Evolutionary conservation across 495 filamentous ascomycete genomes (phyloP).

Genomic region (Lasiosphaeria ovina): DNA sequence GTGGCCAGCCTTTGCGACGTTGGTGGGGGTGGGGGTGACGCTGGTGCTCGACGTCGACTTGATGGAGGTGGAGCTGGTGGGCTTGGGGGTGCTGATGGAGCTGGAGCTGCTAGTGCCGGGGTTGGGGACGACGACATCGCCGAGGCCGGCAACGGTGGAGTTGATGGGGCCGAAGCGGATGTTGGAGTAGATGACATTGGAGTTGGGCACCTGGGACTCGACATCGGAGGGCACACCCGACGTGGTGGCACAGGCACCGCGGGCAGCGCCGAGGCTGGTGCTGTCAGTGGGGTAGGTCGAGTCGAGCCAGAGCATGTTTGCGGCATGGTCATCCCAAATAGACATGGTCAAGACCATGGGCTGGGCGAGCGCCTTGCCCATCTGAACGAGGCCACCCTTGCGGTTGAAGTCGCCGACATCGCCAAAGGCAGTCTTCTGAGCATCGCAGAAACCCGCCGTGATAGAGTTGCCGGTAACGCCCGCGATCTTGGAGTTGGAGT

Average conservation of each 20-base stretch:
- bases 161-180: slow-evolving; percentile 69
- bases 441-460: slow-evolving; percentile 59
- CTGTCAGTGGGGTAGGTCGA: slow-evolving; percentile 63
- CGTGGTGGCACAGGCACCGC: slow-evolving; percentile 64
- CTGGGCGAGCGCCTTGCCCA: slow-evolving; percentile 54
- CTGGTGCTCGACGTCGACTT: slow-evolving; percentile 17
- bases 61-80: slow-evolving; percentile 14
- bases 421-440: slow-evolving; percentile 59
- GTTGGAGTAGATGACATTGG: slow-evolving; percentile 60
- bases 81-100: slow-evolving; percentile 13
- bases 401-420: slow-evolving; percentile 57
- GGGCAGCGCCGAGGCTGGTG: slow-evolving; percentile 56
- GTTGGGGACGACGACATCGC: slow-evolving; percentile 15
- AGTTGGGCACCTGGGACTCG: slow-evolving; percentile 52
- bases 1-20: slow-evolving; percentile 15
- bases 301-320: slow-evolving; percentile 86
- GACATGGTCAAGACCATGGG: slow-evolving; percentile 78
- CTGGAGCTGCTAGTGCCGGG: slow-evolving; percentile 14
- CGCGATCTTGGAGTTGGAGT: slow-evolving; percentile 49
- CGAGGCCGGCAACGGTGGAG: slow-evolving; percentile 51
- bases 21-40: slow-evolving; percentile 16
- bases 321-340: slow-evolving; percentile 74
- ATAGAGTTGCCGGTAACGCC: slow-evolving; percentile 57
- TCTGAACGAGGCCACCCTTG: slow-evolving; percentile 59
- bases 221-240: slow-evolving; percentile 61